phyloP scores from a whole-genome alignment of 176 grass and related monocot genomes.

The Elaeis guineensis region DNA sequence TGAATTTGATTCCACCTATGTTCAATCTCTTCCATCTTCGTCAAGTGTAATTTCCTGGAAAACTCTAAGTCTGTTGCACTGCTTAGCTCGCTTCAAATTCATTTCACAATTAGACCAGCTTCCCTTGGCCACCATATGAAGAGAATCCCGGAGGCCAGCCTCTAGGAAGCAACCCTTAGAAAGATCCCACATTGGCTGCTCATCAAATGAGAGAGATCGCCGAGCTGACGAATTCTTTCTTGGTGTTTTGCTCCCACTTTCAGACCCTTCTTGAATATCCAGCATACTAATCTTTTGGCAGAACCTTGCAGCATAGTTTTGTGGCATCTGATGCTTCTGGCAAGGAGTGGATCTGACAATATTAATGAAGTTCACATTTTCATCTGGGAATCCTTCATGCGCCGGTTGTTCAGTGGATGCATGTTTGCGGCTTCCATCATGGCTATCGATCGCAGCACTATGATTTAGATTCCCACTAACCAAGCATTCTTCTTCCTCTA shows the following conservation, averaged over 20 bases:
- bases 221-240: constrained; percentile 25
- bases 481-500: constrained; percentile 13
- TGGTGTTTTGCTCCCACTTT: constrained; percentile 16
- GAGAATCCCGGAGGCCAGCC: constrained; percentile 11
- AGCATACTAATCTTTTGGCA: constrained; percentile 18
- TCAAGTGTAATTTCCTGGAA: constrained; percentile 56
- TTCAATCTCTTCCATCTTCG: constrained; percentile 18
- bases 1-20: background rate
- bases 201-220: constrained; percentile 30
- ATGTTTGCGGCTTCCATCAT: background rate
- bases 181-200: constrained; percentile 21
- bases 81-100: constrained; percentile 14
- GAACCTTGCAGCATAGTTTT: constrained; percentile 11
- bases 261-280: constrained; percentile 24
- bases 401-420: too few relatives aligned
- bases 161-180: constrained; percentile 6
- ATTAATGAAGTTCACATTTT: constrained; percentile 21
- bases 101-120: constrained; percentile 15
- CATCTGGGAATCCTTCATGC: constrained; percentile 5
- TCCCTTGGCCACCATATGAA: constrained; percentile 1
- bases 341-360: constrained; percentile 30
- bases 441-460: background rate
- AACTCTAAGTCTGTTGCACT: constrained; percentile 21
- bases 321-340: constrained; percentile 30
- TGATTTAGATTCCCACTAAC: background rate